Base-by-base conservation (phyloP, 139 green algal genomes). In the Raphidocelis subcapitata region DNA sequence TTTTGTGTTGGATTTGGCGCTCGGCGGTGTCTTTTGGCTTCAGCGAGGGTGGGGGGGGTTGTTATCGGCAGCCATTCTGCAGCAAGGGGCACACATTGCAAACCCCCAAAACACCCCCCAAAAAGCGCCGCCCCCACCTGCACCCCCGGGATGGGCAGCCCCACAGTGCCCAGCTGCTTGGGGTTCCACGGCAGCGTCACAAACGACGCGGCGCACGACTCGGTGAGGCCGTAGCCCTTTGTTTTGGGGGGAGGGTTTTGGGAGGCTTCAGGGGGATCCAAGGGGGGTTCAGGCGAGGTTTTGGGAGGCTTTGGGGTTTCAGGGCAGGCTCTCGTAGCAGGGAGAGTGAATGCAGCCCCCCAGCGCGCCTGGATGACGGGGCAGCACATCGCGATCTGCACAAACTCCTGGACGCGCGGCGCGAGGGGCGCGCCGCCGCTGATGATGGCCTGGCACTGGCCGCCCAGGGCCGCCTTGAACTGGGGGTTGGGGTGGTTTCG, bases 141-240 rank as follows among this genome's bases (percentile, higher is more conserved):
- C 33, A 90, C 70, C 35, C 76, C 76, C 18, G 92, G 92, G 70
- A 90, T 72, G 1, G 89, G 85, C 3, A 81, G 82, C 4, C 92
- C 92, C 66, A 97, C 90, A 10, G 92, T 97, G 46, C 75, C 75
- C 18, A 69, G 24, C 24, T 76, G 63, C 1, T 49, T 35, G 14
- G 26, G 28, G 20, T 46, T 64, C 65, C 76, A 31, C 35, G 79
- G 79, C n/a, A 65, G 44, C 20, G 84, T 79, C 41, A 89, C 88
- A 83, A 92, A 93, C 52, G 87, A 92, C 28, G 86, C 84, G 0
- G 90, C 92, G 74, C 86, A 91, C 3, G 91, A 95, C 86, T 97
- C 93, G 0, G 93, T 97, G 28, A 97, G 82, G 47, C 93, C 93
- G 72, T 97, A 97, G 63, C 93, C 93, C 84, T 95, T n/a, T n/a